Evolutionary conservation across 192 early-diverging fungal genomes (phyloP), one percentile per base, ranked within the genome.

Genomic region (Glomus cerebriforme): DNA sequence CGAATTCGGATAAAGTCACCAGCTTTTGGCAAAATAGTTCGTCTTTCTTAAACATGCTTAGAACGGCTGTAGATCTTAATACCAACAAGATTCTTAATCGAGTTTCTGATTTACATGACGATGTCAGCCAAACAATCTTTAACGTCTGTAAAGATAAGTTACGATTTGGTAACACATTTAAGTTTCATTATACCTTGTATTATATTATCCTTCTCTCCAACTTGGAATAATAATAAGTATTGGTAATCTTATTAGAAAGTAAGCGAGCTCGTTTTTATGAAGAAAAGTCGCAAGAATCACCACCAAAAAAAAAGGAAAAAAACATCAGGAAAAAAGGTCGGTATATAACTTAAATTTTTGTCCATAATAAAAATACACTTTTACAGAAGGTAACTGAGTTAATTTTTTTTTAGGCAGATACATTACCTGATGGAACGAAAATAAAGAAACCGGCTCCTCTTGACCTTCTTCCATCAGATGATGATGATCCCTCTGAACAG

Each of bases 161-260:
- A 62, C 1, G 73, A 32, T 63, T 75, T 75, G 73, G 73, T 75
- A 75, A 62, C 32, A 32, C 59, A 75, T 39, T 75, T 43, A 75
- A 60, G 34, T 60, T 60, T 75, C 37, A 37, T 37, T 37, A 37
- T 37, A 37, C 8, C 37, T 37, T 37, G 37, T 37, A 37, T 37
- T 37, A 37, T 62, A 37, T 27, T 32, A 32, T n/a, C 15, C 59
- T 74, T 37, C 59, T 75, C 29, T 60, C 10, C 29, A 24, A 12
- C 7, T 10, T 31, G 9, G n/a, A 70, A n/a, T n/a, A 75, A 75
- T 75, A 60, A 75, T 35, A 75, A 49, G 34, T 35, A 67, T 22
- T 34, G 22, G 34, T 19, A 67, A 29, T 67, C 8, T 37, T 67
- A 2, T n/a, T 39, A 67, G 73, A 31, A 37, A 7, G 26, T 75